Evolutionary conservation across 768 basidiomycete genomes (phyloP), one percentile per base, ranked within the genome.

Genomic region (Trametes punicea): DNA sequence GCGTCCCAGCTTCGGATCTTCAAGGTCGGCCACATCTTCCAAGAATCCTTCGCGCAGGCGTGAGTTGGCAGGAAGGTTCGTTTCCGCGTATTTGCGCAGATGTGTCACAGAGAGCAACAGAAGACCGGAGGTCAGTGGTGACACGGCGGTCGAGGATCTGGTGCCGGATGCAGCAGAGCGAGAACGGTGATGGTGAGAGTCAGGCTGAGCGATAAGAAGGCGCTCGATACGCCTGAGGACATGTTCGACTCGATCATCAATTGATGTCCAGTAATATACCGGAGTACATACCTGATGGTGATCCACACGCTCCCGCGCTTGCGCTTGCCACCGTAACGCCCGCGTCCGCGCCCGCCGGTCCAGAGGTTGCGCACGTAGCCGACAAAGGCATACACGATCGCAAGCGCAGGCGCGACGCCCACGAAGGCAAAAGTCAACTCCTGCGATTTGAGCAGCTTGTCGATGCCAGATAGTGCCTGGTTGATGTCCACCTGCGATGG

Each of bases 351-450:
- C 1, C 80, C 77, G 6, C 80, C 79, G 0, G 70, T 71, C 73
- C 81, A 82, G 1, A 88, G 54, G 1, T 71, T 70, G 10, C 73
- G 62, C 3, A 87, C 27, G 67, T 80, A 84, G 8, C 82, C 82
- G 15, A 79, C 77, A 2, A 79, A 55, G 1, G 85, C 75, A 62
- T 94, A 95, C 3, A 94, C 80, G 30, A 98, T 74, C 4, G 87
- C 81, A 46, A 98, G 72, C 0, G 89, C 87, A 8, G 96, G 96
- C 0, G 96, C 94, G 15, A 98, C 88, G 61, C 95, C 95, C 57
- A 98, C 93, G 65, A 98, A 98, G 5, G 90, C 96, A 64, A 99
- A 99, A 1, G 93, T 97, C 40, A 97, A 76, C 67, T 96, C 92
- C 71, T 97, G 94, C 1, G 92, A 95, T 62, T 88, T 92, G 60